A percentile compares a stretch with the other conserved stretches of the same genome.
Conservation (phyloP, 139 green algal genomes). For the Asterochloris erici region DNA sequence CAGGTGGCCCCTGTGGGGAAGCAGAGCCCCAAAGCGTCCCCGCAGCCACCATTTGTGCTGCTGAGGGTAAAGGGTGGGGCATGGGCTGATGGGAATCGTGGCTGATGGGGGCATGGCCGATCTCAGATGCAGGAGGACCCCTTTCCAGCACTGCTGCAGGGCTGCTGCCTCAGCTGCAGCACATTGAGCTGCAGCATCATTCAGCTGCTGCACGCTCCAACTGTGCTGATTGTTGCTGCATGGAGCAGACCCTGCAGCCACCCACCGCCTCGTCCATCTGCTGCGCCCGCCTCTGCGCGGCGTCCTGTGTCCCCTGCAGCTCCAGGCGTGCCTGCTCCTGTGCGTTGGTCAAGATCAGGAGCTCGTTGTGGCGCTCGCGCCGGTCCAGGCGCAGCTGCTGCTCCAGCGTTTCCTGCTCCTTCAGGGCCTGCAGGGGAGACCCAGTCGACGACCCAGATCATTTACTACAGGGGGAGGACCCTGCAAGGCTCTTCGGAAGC, state of each 20-base stretch:
- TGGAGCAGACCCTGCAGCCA: background rate
- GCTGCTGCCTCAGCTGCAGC: no score
- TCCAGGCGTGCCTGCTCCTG: constrained; percentile 18
- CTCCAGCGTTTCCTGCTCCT: constrained; percentile 27
- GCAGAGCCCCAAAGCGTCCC: no score
- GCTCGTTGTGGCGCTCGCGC: constrained; percentile 21
- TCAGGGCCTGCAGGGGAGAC: constrained; percentile 7
- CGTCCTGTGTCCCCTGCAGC: constrained; percentile 16
- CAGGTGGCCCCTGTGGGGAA: background rate
- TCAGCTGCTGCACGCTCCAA: no score
- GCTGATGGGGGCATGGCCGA: no score
- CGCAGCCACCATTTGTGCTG: no score
- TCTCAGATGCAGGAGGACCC: no score
- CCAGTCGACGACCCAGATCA: background rate
- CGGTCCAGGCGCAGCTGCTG: constrained; percentile 29
- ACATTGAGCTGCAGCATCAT: no score
- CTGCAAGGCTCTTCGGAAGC: background rate
- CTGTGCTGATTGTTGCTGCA: no score
- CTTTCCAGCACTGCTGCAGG: no score
- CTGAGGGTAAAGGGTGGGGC: no score
- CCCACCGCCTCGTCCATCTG: background rate
- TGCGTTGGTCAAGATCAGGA: background rate
- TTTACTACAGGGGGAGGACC: background rate
- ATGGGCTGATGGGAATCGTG: no score
- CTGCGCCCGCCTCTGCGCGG: background rate